Base-by-base conservation (phyloP, 805 yeast genomes). In the Yamadazyma scolyti region DNA sequence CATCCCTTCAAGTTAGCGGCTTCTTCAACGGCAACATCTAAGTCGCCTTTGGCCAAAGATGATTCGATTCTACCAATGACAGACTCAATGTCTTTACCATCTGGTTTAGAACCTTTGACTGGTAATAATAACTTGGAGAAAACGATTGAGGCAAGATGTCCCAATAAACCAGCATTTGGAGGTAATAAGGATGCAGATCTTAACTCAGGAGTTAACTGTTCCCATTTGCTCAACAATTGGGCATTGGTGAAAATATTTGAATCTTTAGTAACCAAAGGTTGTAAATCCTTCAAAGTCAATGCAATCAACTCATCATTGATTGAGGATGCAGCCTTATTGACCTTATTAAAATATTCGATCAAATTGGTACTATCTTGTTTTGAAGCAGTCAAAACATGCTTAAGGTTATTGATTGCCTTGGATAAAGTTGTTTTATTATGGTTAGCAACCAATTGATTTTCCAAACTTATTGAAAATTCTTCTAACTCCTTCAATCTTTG, bases 111-210 rank as follows among this genome's bases (percentile, higher is more conserved):
- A 26, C 97, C 97, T 39, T 74, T 67, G 54, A 88, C 93, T 17
- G 82, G 70, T 48, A 86, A 71, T 48, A 90, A 71, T 39, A 89
- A 70, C 46, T 73, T 75, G 20, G 95, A 82, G 53, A 89, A 83
- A 6, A 87, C 34, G 43, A 72, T 68, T 11, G 97, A 89, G 5
- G 94, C 73, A 25, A 88, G 56, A 58, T 93, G 96, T 18, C 96
- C 97, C 47, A 90, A 74, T 33, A 93, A 73, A 51, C 98, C 98
- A 16, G 98, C 95, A 51, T 90, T 85, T 46, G 94, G 95, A 33
- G 97, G 97, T 40, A 89, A 74, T 46, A 93, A 65, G 4, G 96
- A 79, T 6, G 94, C 89, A 18, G 87, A 77, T 58, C 95, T 80
- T 52, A 93, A 75, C 61, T 90, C 95, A 10, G 94, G 93, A 14